Conservation (phyloP, 2,329 filamentous ascomycete genomes). For the Clarireedia hainanense region DNA sequence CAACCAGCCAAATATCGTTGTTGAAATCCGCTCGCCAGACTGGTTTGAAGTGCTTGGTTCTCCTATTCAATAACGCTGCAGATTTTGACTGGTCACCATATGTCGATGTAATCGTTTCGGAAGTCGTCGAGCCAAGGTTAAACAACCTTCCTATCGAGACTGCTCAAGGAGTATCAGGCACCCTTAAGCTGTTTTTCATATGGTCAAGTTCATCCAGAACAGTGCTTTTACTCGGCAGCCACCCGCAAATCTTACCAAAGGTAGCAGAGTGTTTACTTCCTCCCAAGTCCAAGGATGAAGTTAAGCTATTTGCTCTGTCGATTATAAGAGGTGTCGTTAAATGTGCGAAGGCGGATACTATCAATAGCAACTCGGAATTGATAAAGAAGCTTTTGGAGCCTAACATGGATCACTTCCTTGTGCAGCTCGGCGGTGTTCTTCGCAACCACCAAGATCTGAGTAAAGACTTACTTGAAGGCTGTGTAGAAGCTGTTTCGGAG, state of each 20-base stretch:
- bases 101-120: conserved; percentile 59
- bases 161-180: conserved; percentile 78
- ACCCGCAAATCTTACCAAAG: conserved; percentile 55
- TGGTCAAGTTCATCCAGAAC: conserved; percentile 66
- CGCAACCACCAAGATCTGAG: conserved; percentile 48
- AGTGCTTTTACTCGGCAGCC: conserved; percentile 56
- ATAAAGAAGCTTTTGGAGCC: conserved; percentile 50
- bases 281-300: conserved; percentile 73
- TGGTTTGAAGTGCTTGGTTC: conserved; percentile 74
- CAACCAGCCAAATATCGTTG: conserved; percentile 43
- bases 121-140: conserved; percentile 70
- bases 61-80: conserved; percentile 67
- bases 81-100: conserved; percentile 67
- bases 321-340: conserved; percentile 65
- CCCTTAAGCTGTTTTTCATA: conserved; percentile 70
- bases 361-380: conserved; percentile 36
- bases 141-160: conserved; percentile 76
- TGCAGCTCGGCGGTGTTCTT: conserved; percentile 61
- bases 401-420: conserved; percentile 52
- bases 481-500: conserved; percentile 70
- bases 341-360: conserved; percentile 49
- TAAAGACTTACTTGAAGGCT: conserved; percentile 70
- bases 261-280: conserved; percentile 66
- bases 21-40: conserved; percentile 59
- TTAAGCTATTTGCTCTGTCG: conserved; percentile 73